phyloP scores from a whole-genome alignment of 2,329 filamentous ascomycete genomes.

The Clarireedia homoeocarpa region DNA sequence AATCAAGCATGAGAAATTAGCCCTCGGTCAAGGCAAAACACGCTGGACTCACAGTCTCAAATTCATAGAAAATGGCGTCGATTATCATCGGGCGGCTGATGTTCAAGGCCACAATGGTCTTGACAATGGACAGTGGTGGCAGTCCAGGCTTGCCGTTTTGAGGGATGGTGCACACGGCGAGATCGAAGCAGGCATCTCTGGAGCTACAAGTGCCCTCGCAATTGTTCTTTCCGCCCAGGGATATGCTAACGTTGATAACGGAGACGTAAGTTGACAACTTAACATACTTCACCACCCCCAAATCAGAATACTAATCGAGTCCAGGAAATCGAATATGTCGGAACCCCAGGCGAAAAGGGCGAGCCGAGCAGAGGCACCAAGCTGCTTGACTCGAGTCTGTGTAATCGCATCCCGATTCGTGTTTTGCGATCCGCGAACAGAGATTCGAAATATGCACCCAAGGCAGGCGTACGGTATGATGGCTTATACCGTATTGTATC shows the following conservation, averaged over 20 bases:
- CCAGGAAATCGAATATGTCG: slow-evolving; percentile 42
- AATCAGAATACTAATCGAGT: slow-evolving; percentile 3
- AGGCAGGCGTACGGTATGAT: slow-evolving; percentile 46
- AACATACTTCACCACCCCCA: not conserved
- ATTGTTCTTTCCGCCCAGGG: too few species aligned
- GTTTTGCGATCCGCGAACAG: slow-evolving; percentile 40
- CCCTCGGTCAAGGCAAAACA: too few species aligned
- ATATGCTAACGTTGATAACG: slow-evolving; percentile 43
- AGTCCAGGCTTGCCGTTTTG: too few species aligned
- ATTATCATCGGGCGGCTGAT: too few species aligned
- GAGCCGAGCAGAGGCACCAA: slow-evolving; percentile 33
- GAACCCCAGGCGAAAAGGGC: slow-evolving; percentile 17
- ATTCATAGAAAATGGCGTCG: too few species aligned
- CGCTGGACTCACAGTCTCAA: too few species aligned
- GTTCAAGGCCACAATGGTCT: too few species aligned
- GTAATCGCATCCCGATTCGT: slow-evolving; percentile 36
- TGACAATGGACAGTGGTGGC: too few species aligned
- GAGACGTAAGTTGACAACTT: slow-evolving; percentile 23
- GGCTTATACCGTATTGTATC: slow-evolving; percentile 43
- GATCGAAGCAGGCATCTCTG: too few species aligned
- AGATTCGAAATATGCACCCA: slow-evolving; percentile 35
- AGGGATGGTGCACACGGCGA: too few species aligned
- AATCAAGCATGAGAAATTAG: too few species aligned
- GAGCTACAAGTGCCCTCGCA: too few species aligned
- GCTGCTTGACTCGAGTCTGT: slow-evolving; percentile 33